A percentile compares a stretch with the other conserved stretches of the same genome.
phyloP scores from a whole-genome alignment of 164 flowering plant species.

The Magnolia officinalis region DNA sequence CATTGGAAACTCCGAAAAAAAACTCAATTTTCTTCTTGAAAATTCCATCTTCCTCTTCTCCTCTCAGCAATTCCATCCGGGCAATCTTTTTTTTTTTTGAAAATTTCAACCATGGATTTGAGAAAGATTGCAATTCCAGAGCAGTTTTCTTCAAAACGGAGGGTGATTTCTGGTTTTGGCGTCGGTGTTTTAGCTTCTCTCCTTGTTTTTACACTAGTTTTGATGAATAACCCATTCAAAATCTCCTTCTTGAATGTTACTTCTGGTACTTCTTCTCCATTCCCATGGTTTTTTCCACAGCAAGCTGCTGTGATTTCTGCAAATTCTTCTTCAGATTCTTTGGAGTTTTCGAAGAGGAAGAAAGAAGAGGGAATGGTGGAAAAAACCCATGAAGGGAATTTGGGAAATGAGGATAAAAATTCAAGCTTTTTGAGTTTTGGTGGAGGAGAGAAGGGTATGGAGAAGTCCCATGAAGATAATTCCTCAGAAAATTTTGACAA shows the following conservation, averaged over 20 bases:
- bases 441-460: not conserved
- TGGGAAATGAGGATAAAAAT: not conserved
- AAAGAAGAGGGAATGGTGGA: not conserved
- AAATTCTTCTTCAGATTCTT: conserved; percentile 3
- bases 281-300: conserved; percentile 28
- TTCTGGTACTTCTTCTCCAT: not conserved
- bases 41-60: not conserved
- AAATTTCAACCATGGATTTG: not conserved
- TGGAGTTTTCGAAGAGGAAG: not conserved
- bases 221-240: conserved; percentile 25
- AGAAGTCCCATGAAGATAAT: not conserved
- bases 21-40: not conserved
- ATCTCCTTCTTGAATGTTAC: conserved; percentile 11
- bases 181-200: conserved; percentile 37
- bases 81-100: not conserved
- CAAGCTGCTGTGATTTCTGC: conserved; percentile 15
- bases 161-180: conserved; percentile 43
- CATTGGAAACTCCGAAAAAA: not conserved
- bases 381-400: not conserved
- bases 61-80: not conserved
- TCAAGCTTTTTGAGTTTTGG: not conserved
- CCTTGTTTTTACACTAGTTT: conserved; percentile 27
- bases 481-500: not conserved
- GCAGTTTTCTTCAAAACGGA: conserved; percentile 34
- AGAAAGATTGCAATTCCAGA: conserved; percentile 27